These are phyloP conservation scores for Chaetothyriales sp. DNA, from an alignment of 2,329 filamentous ascomycete species.

Conservation along the genomic window DNA sequence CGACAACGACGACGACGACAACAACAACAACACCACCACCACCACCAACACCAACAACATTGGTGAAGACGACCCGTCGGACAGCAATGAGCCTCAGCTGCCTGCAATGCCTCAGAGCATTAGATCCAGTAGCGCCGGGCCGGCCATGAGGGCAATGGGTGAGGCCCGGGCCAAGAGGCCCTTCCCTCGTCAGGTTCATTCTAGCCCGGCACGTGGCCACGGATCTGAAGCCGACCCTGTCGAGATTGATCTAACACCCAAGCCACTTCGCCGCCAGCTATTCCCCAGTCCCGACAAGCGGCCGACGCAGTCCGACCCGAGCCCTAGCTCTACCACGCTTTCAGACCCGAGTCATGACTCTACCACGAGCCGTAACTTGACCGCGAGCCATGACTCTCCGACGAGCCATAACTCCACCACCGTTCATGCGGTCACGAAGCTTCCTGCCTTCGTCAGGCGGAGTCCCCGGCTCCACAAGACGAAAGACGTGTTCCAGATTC, in stretches of 20 bases:
- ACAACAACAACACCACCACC: constrained; percentile 14
- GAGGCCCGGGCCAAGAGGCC: constrained; percentile 26
- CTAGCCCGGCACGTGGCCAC: constrained; percentile 43
- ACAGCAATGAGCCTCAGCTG: constrained; percentile 24
- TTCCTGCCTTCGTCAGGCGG: constrained; percentile 16
- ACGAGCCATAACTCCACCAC: constrained; percentile 1
- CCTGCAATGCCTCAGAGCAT: constrained; percentile 27
- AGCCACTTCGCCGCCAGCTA: constrained; percentile 34
- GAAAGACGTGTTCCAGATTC: constrained; percentile 13
- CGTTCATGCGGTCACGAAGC: neutral
- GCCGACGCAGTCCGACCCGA: constrained; percentile 4
- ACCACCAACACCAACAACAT: too few species aligned
- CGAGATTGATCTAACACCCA: constrained; percentile 42
- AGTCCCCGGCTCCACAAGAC: constrained; percentile 19
- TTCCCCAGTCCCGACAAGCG: constrained; percentile 25
- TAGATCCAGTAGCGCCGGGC: constrained; percentile 35
- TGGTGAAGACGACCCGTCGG: constrained; percentile 23
- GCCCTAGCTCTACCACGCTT: neutral
- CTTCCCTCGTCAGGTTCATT: constrained; percentile 37
- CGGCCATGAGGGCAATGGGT: constrained; percentile 13
- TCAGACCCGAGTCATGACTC: too few species aligned
- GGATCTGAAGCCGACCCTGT: constrained; percentile 27
- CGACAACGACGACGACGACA: constrained; percentile 15
- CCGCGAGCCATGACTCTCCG: too few species aligned
- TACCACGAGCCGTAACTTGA: too few species aligned